Evolutionary conservation across 108 stramenopile genomes (phyloP).

Genomic region (Stephanodiscus triporus): DNA sequence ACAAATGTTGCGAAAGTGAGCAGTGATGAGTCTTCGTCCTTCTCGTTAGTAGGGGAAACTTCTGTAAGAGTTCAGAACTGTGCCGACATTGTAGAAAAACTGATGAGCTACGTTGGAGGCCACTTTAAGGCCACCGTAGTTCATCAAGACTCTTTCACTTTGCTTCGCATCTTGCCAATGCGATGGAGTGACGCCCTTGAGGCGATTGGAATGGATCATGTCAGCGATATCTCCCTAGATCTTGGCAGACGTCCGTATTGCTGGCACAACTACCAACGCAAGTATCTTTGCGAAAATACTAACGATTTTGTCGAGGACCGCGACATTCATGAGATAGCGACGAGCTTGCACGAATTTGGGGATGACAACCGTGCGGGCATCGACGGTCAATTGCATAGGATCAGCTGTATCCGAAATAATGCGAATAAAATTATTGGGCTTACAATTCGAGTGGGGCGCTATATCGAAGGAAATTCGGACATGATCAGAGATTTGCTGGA

Average conservation of each 20-base stretch:
- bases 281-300: slow-evolving; percentile 18
- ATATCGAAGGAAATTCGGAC: slow-evolving; percentile 50
- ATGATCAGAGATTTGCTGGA: slow-evolving; percentile 55
- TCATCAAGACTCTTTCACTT: not conserved
- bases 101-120: not conserved
- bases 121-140: not conserved
- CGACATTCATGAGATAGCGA: slow-evolving; percentile 26
- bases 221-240: slow-evolving; percentile 41
- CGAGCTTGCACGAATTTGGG: slow-evolving; percentile 23
- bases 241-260: slow-evolving; percentile 22
- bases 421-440: slow-evolving; percentile 40
- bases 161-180: not conserved
- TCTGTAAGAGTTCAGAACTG: not conserved
- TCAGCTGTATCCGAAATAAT: slow-evolving; percentile 14
- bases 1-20: not conserved
- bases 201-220: not conserved
- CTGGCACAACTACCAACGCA: slow-evolving; percentile 28
- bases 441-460: slow-evolving; percentile 57
- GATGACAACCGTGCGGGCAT: slow-evolving; percentile 50
- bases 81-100: not conserved
- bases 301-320: not conserved
- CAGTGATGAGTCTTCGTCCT: not conserved
- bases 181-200: not conserved
- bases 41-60: not conserved
- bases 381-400: slow-evolving; percentile 39